Percentiles rank a stretch among this genome's conserved stretches.
Evolutionary conservation across 75 land plant genomes (phyloP).

Genomic region (Cupressus sempervirens): DNA sequence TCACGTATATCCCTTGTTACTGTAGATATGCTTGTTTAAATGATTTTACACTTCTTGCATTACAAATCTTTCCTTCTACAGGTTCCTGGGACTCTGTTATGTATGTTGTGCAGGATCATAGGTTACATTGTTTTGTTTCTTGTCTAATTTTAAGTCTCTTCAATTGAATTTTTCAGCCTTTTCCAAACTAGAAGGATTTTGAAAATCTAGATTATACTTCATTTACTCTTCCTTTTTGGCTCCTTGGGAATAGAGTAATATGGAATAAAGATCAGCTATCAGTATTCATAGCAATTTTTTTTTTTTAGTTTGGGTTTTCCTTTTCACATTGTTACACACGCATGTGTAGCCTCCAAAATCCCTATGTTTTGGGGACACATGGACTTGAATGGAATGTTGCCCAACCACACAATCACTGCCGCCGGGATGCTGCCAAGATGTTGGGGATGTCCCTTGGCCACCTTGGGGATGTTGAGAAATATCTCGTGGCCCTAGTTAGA

Average conservation of each 20-base stretch:
- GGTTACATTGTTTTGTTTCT: background rate
- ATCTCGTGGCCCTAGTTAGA: too few species aligned
- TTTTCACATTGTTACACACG: background rate
- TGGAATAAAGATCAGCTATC: background rate
- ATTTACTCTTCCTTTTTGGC: background rate
- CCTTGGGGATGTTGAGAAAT: too few species aligned
- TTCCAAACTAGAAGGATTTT: background rate
- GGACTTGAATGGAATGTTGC: too few species aligned
- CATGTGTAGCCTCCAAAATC: too few species aligned
- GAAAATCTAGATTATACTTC: background rate
- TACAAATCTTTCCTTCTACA: background rate
- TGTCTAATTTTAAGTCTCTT: background rate
- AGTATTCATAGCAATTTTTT: background rate
- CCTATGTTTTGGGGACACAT: too few species aligned
- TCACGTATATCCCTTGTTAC: conserved; percentile 13
- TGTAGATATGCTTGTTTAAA: background rate
- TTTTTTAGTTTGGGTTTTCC: background rate
- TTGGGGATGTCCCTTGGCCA: too few species aligned
- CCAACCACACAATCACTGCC: too few species aligned
- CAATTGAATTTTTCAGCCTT: background rate
- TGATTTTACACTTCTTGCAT: background rate
- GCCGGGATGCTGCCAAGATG: too few species aligned
- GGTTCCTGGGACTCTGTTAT: background rate
- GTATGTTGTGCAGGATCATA: background rate
- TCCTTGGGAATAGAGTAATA: background rate